phyloP scores from a whole-genome alignment of 768 basidiomycete genomes.

The Boletus pseudopeckii region DNA sequence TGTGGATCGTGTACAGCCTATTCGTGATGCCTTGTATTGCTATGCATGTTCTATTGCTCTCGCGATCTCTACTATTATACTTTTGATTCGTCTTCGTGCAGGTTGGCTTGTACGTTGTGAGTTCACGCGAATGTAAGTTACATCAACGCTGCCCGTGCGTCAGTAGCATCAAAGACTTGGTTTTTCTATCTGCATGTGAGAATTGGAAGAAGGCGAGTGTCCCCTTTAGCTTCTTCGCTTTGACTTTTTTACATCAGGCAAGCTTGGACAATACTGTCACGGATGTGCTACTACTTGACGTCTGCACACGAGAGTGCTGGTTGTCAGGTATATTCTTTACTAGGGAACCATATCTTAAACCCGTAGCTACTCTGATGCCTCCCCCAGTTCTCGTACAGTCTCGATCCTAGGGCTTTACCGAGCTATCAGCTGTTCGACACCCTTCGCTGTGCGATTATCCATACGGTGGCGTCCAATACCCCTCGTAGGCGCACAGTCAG shows the following conservation, averaged over 20 bases:
- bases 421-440: no score
- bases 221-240: not conserved
- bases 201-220: not conserved
- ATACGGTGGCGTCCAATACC: no score
- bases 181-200: not conserved
- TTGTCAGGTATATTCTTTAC: no score
- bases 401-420: no score
- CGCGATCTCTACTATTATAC: not conserved
- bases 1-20: conserved; percentile 9
- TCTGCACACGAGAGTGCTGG: no score
- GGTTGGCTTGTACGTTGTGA: not conserved
- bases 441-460: no score
- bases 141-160: not conserved
- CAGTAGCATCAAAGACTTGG: not conserved
- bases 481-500: no score
- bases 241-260: not conserved
- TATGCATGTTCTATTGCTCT: conserved; percentile 10
- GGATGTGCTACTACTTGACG: no score
- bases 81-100: conserved; percentile 1
- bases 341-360: no score
- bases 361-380: no score
- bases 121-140: not conserved
- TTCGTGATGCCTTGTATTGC: conserved; percentile 12
- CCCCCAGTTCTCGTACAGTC: no score
- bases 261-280: not conserved